Evolutionary conservation across 306 rosid species (phyloP).

Genomic region (Trichosanthes truncata): DNA sequence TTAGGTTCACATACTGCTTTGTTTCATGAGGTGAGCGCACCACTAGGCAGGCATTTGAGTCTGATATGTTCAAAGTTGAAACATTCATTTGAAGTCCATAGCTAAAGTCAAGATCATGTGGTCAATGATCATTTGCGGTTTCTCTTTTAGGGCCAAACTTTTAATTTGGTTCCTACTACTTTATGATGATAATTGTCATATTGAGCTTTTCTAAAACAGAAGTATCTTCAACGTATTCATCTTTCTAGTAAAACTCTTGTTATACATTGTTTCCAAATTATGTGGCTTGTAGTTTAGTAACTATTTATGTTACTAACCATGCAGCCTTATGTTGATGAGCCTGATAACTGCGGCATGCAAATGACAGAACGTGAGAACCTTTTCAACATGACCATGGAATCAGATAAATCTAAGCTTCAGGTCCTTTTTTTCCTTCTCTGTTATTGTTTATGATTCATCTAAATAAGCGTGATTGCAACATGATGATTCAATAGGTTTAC

Average conservation of each 20-base stretch:
- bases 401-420: slow-evolving; percentile 75
- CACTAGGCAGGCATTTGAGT: not conserved
- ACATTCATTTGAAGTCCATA: not conserved
- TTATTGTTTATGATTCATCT: not conserved
- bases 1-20: slow-evolving; percentile 75
- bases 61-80: not conserved
- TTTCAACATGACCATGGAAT: slow-evolving; percentile 52
- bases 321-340: slow-evolving; percentile 66
- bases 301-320: slow-evolving; percentile 9
- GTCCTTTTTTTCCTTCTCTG: slow-evolving; percentile 19
- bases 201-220: not conserved
- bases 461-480: not conserved
- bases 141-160: not conserved
- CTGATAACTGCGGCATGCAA: slow-evolving; percentile 56
- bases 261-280: not conserved
- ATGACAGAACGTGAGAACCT: slow-evolving; percentile 45
- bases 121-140: not conserved
- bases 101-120: not conserved
- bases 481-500: not conserved
- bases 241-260: not conserved
- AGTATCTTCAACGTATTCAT: not conserved
- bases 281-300: not conserved
- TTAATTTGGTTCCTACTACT: not conserved
- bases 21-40: slow-evolving; percentile 66
- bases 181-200: not conserved